phyloP scores from a whole-genome alignment of 352 stramenopile species.

The Peronospora farinosa region DNA sequence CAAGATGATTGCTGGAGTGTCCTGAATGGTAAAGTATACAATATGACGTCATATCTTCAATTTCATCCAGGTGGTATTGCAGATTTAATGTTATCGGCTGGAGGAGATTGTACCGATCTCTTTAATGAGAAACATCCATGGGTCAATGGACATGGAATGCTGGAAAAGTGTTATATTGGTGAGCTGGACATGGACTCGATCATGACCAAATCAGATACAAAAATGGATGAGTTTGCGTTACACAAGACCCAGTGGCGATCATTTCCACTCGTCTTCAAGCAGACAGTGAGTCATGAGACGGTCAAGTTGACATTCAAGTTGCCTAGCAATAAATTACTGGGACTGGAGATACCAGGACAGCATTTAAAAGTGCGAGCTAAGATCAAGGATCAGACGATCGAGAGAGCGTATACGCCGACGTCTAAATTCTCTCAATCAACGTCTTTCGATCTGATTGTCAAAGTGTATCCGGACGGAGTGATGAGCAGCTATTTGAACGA shows the following conservation, averaged over 20 bases:
- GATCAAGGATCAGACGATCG: constrained; percentile 70
- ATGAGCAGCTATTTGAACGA: constrained; percentile 69
- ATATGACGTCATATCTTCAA: constrained; percentile 94
- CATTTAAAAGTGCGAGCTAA: constrained; percentile 74
- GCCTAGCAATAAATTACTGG: constrained; percentile 41
- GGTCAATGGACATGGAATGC: constrained; percentile 90
- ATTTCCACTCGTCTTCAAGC: constrained; percentile 57
- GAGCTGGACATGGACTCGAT: constrained; percentile 55
- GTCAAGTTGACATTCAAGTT: constrained; percentile 71
- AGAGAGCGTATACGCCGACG: constrained; percentile 71
- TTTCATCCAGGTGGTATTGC: constrained; percentile 95
- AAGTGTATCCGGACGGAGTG: constrained; percentile 66
- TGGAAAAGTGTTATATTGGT: constrained; percentile 84
- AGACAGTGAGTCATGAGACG: constrained; percentile 47
- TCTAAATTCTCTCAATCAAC: constrained; percentile 60
- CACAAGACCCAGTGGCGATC: constrained; percentile 58
- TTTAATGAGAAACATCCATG: constrained; percentile 97
- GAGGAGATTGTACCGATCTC: constrained; percentile 91
- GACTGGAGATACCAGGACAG: constrained; percentile 63
- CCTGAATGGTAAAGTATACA: constrained; percentile 91
- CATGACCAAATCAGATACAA: neutral
- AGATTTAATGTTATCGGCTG: constrained; percentile 88
- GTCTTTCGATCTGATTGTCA: constrained; percentile 70
- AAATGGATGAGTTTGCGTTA: constrained; percentile 42
- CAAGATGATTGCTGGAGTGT: constrained; percentile 92